Evolutionary conservation across 805 yeast species (phyloP), one percentile per base, ranked within the genome.

Genomic region (Candida broadrunensis): DNA sequence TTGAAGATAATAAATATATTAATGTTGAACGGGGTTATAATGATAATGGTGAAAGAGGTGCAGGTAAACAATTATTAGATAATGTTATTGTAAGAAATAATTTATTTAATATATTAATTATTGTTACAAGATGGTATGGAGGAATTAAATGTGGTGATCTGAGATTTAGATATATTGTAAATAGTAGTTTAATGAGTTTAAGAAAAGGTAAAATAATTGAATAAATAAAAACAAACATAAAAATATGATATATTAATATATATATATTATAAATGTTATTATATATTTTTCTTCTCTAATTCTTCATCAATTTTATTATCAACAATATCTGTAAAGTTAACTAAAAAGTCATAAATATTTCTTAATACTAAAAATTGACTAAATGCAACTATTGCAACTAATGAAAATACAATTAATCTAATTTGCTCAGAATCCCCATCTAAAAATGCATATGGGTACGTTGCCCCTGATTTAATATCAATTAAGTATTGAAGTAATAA

Each of bases 81-180:
- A 76, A 78, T 9, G 54, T 85, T 3, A 47, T 85, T 15, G 78
- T 77, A 16, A 60, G 77, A 23, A 56, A 75, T 5, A 61, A 73
- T 29, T 39, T 80, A 11, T 58, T 71, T 3, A 81, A 84, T 53
- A 74, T 80, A 0, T 51, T 86, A 14, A 73, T 86, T 1, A 80
- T 86, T 20, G 93, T 84, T 0, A 77, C 86, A 0, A 56, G 96
- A 44, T 86, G 95, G 95, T 84, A 83, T 54, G 91, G 91, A 1
- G 95, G 95, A 0, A 70, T 72, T 0, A 86, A 85, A 3, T 55
- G 87, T 31, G 95, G 95, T 0, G 72, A 87, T 4, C 72, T 79
- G 18, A 60, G 96, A 40, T 87, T 86, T 52, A 69, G 86, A 43
- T 82, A 80, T 49, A 85, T 87, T 17, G 40, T 31, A 17, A 34